A percentile compares a stretch with the other conserved stretches of the same genome.
These are phyloP conservation scores for Calonectria honghensis DNA, from an alignment of 2,329 filamentous ascomycete genomes.

Conservation along the genomic window DNA sequence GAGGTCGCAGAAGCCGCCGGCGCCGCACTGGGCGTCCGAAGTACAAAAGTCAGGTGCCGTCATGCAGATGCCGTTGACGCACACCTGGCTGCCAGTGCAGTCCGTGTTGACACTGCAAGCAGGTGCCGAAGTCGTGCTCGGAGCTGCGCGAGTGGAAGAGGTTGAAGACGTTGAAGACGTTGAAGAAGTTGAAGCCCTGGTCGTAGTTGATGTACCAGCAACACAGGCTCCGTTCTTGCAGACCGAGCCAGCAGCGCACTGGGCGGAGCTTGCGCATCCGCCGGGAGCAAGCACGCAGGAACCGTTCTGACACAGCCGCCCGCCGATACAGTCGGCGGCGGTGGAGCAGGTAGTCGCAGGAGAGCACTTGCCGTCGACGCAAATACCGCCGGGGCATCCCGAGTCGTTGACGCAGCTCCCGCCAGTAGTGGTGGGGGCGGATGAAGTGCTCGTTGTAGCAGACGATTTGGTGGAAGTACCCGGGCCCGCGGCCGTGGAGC, in stretches of 20 bases:
- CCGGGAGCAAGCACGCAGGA: conserved; percentile 4
- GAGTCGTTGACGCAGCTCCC: not conserved
- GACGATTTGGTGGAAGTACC: not conserved
- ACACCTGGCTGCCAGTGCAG: conserved; percentile 5
- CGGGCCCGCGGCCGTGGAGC: no score
- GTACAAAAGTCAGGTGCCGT: not conserved
- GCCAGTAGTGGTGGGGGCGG: not conserved
- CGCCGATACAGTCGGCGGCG: conserved; percentile 7
- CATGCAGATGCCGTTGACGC: not conserved
- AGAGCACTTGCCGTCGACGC: conserved; percentile 16
- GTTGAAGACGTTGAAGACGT: no score
- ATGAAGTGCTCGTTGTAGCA: not conserved
- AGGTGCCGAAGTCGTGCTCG: not conserved
- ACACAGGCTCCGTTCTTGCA: conserved; percentile 16
- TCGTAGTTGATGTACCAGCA: not conserved
- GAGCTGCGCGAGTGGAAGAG: not conserved
- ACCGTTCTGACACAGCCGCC: not conserved
- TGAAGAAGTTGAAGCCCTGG: no score
- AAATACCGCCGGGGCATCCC: not conserved
- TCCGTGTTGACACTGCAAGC: conserved; percentile 4
- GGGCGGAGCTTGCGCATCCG: not conserved
- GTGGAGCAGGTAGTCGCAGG: not conserved
- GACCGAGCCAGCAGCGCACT: not conserved
- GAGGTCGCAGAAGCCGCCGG: conserved; percentile 10
- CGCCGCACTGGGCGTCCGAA: conserved; percentile 3